phyloP scores from a whole-genome alignment of 163 green algal genomes.

The Volvox carteri region DNA sequence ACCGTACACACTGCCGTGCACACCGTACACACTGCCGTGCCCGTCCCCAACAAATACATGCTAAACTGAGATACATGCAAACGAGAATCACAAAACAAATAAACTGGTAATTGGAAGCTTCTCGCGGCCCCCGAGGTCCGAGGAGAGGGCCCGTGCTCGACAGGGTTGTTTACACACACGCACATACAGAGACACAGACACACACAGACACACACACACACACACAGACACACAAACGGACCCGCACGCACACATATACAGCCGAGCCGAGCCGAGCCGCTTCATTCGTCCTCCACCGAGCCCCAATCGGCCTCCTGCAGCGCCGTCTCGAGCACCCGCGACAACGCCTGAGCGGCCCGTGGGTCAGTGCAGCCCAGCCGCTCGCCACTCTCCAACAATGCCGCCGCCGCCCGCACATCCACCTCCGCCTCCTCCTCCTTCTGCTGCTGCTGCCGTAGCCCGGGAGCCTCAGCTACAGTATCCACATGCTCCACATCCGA shows the following conservation, averaged over 20 bases:
- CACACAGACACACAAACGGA: not conserved
- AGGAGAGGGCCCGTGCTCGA: not conserved
- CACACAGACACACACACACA: not conserved
- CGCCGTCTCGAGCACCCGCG: not conserved
- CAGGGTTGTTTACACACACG: not conserved
- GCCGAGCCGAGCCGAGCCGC: no score
- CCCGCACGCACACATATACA: not conserved
- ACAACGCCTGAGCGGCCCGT: constrained; percentile 23
- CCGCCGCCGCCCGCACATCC: not conserved
- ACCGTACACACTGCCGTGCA: not conserved
- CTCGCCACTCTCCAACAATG: not conserved
- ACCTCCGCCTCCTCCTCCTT: not conserved
- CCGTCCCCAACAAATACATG: not conserved
- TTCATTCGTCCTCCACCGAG: not conserved
- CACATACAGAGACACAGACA: not conserved
- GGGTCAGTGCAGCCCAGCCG: constrained; percentile 6
- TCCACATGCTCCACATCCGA: not conserved
- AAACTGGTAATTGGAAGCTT: not conserved
- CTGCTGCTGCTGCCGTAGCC: no score
- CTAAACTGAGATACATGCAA: not conserved
- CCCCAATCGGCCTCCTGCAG: not conserved
- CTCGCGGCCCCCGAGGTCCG: not conserved
- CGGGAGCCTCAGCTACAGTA: not conserved
- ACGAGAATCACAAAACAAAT: not conserved
- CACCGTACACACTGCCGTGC: not conserved